A percentile compares a stretch with the other conserved stretches of the same genome.
These are phyloP conservation scores for Calamus simplicifolius DNA, from an alignment of 176 grass and related monocot species.

Conservation along the genomic window DNA sequence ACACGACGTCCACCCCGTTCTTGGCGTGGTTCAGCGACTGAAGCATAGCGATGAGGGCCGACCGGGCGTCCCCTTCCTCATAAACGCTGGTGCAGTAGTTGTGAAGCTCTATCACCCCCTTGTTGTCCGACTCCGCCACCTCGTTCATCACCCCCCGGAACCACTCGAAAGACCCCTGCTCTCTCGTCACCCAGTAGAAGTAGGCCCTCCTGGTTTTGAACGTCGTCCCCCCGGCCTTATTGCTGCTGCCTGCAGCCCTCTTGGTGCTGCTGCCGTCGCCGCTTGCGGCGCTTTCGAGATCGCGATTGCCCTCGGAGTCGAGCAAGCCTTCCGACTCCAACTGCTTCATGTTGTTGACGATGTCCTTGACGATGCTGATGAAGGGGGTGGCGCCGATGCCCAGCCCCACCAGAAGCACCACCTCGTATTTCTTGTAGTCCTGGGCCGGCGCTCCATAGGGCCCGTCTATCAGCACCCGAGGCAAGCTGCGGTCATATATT, in stretches of 20 bases:
- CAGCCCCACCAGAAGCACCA: conserved; percentile 72
- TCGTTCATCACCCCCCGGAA: conserved; percentile 95
- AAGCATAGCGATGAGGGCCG: conserved; percentile 90
- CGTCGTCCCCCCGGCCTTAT: background rate
- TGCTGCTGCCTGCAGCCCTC: background rate
- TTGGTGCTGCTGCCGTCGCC: conserved; percentile 10
- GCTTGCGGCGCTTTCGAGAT: background rate
- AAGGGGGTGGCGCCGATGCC: conserved; percentile 94
- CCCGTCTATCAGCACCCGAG: conserved; percentile 70
- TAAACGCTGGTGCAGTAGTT: conserved; percentile 93
- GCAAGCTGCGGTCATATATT: conserved; percentile 37
- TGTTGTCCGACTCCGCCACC: conserved; percentile 77
- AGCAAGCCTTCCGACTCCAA: conserved; percentile 28
- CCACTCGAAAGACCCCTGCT: conserved; percentile 93
- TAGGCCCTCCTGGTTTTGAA: conserved; percentile 83
- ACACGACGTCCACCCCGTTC: conserved; percentile 77
- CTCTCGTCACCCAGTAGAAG: conserved; percentile 95
- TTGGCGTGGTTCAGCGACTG: conserved; percentile 85
- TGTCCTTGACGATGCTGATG: conserved; percentile 95
- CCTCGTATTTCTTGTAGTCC: conserved; percentile 86
- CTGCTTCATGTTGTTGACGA: conserved; percentile 74
- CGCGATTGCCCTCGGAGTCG: conserved; percentile 5
- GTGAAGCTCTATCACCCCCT: conserved; percentile 83
- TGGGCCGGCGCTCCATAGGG: conserved; percentile 89
- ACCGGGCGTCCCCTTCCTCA: conserved; percentile 83